These are phyloP conservation scores for Passiflora organensis DNA, from an alignment of 345 rosid genomes.

Conservation along the genomic window DNA sequence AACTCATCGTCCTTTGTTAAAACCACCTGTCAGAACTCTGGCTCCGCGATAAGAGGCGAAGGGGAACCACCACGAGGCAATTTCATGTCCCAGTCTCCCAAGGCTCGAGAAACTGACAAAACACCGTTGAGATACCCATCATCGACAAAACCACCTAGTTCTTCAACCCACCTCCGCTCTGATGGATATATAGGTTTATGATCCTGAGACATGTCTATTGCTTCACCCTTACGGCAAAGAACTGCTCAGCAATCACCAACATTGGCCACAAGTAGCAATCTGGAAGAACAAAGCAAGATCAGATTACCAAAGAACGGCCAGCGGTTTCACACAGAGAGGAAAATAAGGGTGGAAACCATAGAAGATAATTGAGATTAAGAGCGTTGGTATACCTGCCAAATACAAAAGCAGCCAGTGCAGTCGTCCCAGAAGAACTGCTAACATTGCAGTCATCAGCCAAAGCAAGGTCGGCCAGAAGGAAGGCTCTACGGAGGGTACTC, in stretches of 20 bases:
- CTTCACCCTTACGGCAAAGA: slow-evolving; percentile 40
- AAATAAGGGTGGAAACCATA: too few species aligned
- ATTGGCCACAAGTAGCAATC: slow-evolving; percentile 62
- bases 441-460: slow-evolving; percentile 57
- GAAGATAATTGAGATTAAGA: background rate
- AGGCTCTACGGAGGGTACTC: slow-evolving; percentile 48
- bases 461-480: slow-evolving; percentile 66
- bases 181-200: slow-evolving; percentile 35
- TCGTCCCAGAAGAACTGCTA: slow-evolving; percentile 75
- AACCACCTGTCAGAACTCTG: slow-evolving; percentile 52
- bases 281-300: slow-evolving; percentile 15
- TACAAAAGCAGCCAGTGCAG: slow-evolving; percentile 70
- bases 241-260: slow-evolving; percentile 50
- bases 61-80: slow-evolving; percentile 47
- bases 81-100: slow-evolving; percentile 96
- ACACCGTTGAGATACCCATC: slow-evolving; percentile 73
- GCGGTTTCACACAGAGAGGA: too few species aligned
- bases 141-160: slow-evolving; percentile 50
- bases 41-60: slow-evolving; percentile 78
- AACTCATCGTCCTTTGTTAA: slow-evolving; percentile 84
- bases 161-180: slow-evolving; percentile 31
- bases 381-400: slow-evolving; percentile 49
- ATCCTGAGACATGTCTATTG: slow-evolving; percentile 45
- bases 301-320: background rate
- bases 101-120: slow-evolving; percentile 72